These are phyloP conservation scores for Neonothopanus nambi DNA, from an alignment of 1,284 basidiomycete species.

Conservation along the genomic window DNA sequence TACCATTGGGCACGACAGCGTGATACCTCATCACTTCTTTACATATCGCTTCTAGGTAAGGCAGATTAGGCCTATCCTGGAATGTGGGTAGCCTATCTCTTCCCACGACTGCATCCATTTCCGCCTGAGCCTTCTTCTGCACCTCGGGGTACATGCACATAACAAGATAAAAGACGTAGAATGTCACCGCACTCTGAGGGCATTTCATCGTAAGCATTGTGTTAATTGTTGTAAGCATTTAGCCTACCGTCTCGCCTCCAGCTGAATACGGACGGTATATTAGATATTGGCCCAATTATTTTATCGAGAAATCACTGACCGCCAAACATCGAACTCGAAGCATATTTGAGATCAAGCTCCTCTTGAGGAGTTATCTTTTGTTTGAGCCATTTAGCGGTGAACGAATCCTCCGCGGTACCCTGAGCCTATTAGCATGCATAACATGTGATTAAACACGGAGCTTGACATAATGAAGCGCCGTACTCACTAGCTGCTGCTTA, in stretches of 20 bases:
- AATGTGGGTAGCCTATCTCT: slow-evolving; percentile 40
- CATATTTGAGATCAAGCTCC: slow-evolving; percentile 21
- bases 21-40: slow-evolving; percentile 44
- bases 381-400: slow-evolving; percentile 17
- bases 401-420: slow-evolving; percentile 17
- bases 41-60: slow-evolving; percentile 43
- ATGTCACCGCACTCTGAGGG: slow-evolving; percentile 19
- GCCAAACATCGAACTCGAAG: slow-evolving; percentile 25
- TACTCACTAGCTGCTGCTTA: slow-evolving; percentile 25
- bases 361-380: slow-evolving; percentile 15
- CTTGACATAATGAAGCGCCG: neutral
- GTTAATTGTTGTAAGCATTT: neutral
- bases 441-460: slow-evolving; percentile 1
- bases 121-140: slow-evolving; percentile 38
- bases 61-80: slow-evolving; percentile 36
- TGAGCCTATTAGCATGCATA: slow-evolving; percentile 5
- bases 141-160: slow-evolving; percentile 40
- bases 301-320: slow-evolving; percentile 18
- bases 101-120: slow-evolving; percentile 40
- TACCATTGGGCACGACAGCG: slow-evolving; percentile 27
- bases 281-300: neutral
- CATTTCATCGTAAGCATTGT: neutral
- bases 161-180: slow-evolving; percentile 36
- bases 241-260: slow-evolving; percentile 23
- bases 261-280: slow-evolving; percentile 11